Evolutionary conservation across 495 filamentous ascomycete genomes (phyloP).

Genomic region (Penicillium samsonianum): DNA sequence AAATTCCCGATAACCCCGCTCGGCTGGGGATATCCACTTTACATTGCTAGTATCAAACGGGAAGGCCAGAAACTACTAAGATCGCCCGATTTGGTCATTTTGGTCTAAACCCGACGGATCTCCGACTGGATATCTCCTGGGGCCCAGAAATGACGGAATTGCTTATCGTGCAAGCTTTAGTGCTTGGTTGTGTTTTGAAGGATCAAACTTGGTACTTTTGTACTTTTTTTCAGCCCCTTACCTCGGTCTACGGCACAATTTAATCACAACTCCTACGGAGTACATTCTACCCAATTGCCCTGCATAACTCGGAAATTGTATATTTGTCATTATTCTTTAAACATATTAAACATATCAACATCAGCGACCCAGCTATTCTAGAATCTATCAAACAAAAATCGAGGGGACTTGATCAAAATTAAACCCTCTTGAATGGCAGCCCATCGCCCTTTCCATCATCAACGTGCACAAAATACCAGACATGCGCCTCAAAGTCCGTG

Average conservation of each 20-base stretch:
- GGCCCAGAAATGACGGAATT: neutral
- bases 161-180: slow-evolving; percentile 2
- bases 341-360: neutral
- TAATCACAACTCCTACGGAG: no score
- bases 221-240: neutral
- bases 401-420: neutral
- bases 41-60: slow-evolving; percentile 15
- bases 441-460: slow-evolving; percentile 31
- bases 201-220: neutral
- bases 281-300: neutral
- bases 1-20: slow-evolving; percentile 7
- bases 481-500: slow-evolving; percentile 36
- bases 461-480: slow-evolving; percentile 47
- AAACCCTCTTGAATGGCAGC: slow-evolving; percentile 19
- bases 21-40: slow-evolving; percentile 1
- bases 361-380: neutral
- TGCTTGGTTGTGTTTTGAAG: neutral
- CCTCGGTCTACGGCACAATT: no score
- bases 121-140: neutral
- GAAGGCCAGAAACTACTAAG: slow-evolving; percentile 10
- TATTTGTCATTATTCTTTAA: neutral
- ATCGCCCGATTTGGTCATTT: neutral
- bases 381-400: neutral
- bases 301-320: neutral
- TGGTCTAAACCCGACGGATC: neutral